Evolutionary conservation across 208 protist genomes (phyloP), one percentile per base, ranked within the genome.

Genomic region (Trypanosoma grayi): DNA sequence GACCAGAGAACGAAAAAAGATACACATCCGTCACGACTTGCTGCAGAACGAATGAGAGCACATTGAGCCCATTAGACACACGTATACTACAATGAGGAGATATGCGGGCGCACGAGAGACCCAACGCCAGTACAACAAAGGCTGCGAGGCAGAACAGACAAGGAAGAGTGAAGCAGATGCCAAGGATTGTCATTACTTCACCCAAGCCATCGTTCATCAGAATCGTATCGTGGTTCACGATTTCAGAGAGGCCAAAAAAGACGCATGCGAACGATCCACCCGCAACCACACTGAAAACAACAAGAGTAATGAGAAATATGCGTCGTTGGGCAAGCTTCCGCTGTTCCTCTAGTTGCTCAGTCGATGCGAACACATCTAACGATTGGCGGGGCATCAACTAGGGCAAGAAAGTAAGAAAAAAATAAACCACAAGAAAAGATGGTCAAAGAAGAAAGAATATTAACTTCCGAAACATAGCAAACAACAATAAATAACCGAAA

Each of bases 131-230:
- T 16, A 53, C 27, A 8, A 51, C 27, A 44, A 61, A 55, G 20
- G 56, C 65, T 18, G 52, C 24, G 36, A 70, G 31, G 39, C 51
- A 61, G 22, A 59, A 44, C 4, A 70, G 8, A 48, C 28, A 70
- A 14, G 65, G 65, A 2, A 70, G 3, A 3, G 48, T 55, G 55
- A 64, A 70, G 45, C 47, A 70, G 25, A 70, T 70, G 6, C 65
- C 65, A 39, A 70, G 53, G 16, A 70, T 22, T 24, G 65, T 70
- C 50, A 70, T 60, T 14, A 70, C 56, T 24, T 70, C 65, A 18
- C 65, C 65, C 31, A 70, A 46, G n/a, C 65, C 65, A 39, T 59
- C 55, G 40, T 70, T 70, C 53, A 59, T 64, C 27, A 70, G 41
- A 43, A 47, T 56, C 25, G 18, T 52, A 28, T 70, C 65, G 7